A percentile compares a stretch with the other conserved stretches of the same genome.
Conservation (phyloP, 1,139 yeast genomes). For the Protomyces inundatus region DNA sequence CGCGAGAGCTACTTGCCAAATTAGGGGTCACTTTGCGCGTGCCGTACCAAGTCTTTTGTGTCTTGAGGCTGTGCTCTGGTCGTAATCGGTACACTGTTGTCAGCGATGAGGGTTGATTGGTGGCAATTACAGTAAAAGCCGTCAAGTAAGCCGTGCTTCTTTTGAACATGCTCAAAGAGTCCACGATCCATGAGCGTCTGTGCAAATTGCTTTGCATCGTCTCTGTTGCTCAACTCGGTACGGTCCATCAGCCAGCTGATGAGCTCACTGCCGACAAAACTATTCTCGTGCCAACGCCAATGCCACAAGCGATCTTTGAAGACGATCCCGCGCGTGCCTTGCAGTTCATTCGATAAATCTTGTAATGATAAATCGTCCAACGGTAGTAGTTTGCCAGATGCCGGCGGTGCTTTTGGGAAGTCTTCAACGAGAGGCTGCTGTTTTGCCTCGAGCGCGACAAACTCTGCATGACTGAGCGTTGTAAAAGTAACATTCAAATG, state of each 20-base stretch:
- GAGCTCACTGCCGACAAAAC: conserved; percentile 79
- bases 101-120: not conserved
- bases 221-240: conserved; percentile 71
- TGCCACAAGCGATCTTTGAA: conserved; percentile 88
- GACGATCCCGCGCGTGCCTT: conserved; percentile 52
- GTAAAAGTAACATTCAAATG: conserved; percentile 85
- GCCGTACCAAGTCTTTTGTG: conserved; percentile 27
- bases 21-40: conserved; percentile 26
- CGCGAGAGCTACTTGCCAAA: not conserved
- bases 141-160: conserved; percentile 76
- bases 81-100: conserved; percentile 57
- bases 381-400: conserved; percentile 30
- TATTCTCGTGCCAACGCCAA: conserved; percentile 66
- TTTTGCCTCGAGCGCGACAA: conserved; percentile 49
- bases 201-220: conserved; percentile 76
- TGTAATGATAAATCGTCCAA: conserved; percentile 41
- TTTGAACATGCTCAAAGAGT: conserved; percentile 71
- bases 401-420: not conserved
- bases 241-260: conserved; percentile 80
- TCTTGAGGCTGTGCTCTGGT: conserved; percentile 47
- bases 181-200: conserved; percentile 67
- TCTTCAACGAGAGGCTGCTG: conserved; percentile 13
- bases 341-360: conserved; percentile 58
- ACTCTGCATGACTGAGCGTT: conserved; percentile 75
- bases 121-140: conserved; percentile 65